Percentiles rank a stretch among this genome's conserved stretches.
These are phyloP conservation scores for Clavispora carvajalis DNA, from an alignment of 805 yeast species.

Conservation along the genomic window DNA sequence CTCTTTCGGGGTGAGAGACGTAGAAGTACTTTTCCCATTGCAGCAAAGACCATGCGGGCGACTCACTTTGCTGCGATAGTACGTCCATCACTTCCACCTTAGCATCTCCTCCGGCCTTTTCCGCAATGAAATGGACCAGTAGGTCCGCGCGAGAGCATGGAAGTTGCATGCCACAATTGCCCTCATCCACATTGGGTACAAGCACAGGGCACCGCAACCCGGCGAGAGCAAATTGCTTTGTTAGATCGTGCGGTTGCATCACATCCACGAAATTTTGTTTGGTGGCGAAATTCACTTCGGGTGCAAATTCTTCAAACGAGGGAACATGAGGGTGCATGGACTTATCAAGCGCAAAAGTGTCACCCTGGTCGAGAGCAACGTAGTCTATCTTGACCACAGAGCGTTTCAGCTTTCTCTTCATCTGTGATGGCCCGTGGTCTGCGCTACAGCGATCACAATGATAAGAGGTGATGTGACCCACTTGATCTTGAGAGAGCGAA, in stretches of 20 bases:
- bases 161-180: constrained; percentile 43
- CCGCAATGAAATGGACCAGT: constrained; percentile 52
- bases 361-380: constrained; percentile 74
- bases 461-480: constrained; percentile 39
- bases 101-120: constrained; percentile 55
- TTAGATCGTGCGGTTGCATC: constrained; percentile 29
- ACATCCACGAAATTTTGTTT: constrained; percentile 19
- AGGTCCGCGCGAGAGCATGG: constrained; percentile 41
- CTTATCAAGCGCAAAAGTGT: constrained; percentile 42
- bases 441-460: constrained; percentile 51
- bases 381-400: constrained; percentile 59
- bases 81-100: constrained; percentile 87
- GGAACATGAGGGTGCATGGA: constrained; percentile 50
- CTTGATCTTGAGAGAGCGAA: constrained; percentile 16
- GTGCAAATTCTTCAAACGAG: constrained; percentile 10
- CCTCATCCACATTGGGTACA: constrained; percentile 27
- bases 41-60: constrained; percentile 63
- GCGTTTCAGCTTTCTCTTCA: constrained; percentile 52
- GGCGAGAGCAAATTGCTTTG: constrained; percentile 28
- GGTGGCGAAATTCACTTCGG: constrained; percentile 5
- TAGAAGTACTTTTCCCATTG: constrained; percentile 73
- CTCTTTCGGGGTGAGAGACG: constrained; percentile 41
- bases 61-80: constrained; percentile 62
- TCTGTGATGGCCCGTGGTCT: constrained; percentile 45
- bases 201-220: constrained; percentile 42